These are phyloP conservation scores for Plectosphaerella plurivora DNA, from an alignment of 2,329 filamentous ascomycete species.

Conservation along the genomic window DNA sequence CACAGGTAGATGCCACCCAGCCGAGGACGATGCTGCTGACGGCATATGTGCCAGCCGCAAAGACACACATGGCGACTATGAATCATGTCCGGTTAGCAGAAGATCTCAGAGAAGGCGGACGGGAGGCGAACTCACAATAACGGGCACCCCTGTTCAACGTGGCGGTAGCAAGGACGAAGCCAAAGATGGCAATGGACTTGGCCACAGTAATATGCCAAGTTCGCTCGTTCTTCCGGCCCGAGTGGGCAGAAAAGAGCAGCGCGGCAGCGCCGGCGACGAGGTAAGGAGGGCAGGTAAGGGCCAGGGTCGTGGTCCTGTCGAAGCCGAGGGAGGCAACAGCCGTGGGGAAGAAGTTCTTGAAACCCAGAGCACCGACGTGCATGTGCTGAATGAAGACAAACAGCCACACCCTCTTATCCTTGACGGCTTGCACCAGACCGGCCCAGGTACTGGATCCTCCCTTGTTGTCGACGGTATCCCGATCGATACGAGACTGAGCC, in stretches of 20 bases:
- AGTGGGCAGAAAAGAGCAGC: slow-evolving; percentile 5
- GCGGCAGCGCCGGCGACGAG: slow-evolving; percentile 20
- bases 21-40: slow-evolving; percentile 32
- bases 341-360: slow-evolving; percentile 21
- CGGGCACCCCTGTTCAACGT: slow-evolving; percentile 19
- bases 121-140: no score
- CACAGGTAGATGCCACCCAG: slow-evolving; percentile 30
- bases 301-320: slow-evolving; percentile 31
- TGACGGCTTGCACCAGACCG: slow-evolving; percentile 16
- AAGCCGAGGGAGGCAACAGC: slow-evolving; percentile 26
- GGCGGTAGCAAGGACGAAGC: slow-evolving; percentile 24
- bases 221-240: slow-evolving; percentile 13
- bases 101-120: no score
- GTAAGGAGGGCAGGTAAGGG: slow-evolving; percentile 44
- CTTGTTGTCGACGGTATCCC: slow-evolving; percentile 20
- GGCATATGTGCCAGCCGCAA: slow-evolving; percentile 16
- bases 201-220: no score
- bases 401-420: slow-evolving; percentile 21
- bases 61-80: slow-evolving; percentile 22
- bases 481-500: slow-evolving; percentile 31
- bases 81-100: no score
- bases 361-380: slow-evolving; percentile 11
- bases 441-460: slow-evolving; percentile 32
- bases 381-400: slow-evolving; percentile 22
- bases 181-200: slow-evolving; percentile 31